These are phyloP conservation scores for Wickerhamomyces xylosicus DNA, from an alignment of 805 yeast species.

Conservation along the genomic window DNA sequence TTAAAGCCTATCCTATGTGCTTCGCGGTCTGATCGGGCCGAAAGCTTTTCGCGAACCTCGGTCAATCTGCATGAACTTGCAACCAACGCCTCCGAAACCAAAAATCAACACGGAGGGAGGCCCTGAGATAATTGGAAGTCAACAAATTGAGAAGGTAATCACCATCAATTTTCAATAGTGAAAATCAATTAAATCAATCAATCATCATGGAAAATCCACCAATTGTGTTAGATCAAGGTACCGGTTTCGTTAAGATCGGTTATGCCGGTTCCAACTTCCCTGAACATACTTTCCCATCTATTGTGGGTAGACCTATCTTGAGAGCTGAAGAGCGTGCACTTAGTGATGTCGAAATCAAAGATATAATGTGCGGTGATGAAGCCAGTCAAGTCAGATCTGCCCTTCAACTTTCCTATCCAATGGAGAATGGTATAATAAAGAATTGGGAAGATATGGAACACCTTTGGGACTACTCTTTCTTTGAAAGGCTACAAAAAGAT, in stretches of 20 bases:
- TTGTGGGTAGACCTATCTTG: constrained; percentile 93
- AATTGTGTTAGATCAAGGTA: constrained; percentile 92
- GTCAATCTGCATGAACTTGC: too few species aligned
- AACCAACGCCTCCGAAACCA: too few species aligned
- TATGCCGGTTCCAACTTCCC: constrained; percentile 97
- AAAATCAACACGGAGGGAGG: too few species aligned
- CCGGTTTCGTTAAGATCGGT: constrained; percentile 96
- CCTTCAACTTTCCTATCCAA: constrained; percentile 90
- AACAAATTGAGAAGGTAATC: too few species aligned
- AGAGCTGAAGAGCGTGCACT: constrained; percentile 85
- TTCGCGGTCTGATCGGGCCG: too few species aligned
- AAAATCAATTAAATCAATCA: not conserved
- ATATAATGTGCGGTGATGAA: constrained; percentile 96
- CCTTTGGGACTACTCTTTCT: constrained; percentile 95
- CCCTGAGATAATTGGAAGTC: too few species aligned
- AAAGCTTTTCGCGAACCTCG: too few species aligned
- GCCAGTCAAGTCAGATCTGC: constrained; percentile 86
- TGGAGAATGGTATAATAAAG: constrained; percentile 96
- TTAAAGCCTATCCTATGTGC: too few species aligned
- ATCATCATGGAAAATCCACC: constrained; percentile 16
- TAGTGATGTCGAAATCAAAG: constrained; percentile 71
- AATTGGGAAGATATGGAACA: constrained; percentile 99
- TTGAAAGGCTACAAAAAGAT: constrained; percentile 77
- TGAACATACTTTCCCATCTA: constrained; percentile 92
- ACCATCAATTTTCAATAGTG: too few species aligned